phyloP scores from a whole-genome alignment of 306 rosid species.

The Argentina anserina region DNA sequence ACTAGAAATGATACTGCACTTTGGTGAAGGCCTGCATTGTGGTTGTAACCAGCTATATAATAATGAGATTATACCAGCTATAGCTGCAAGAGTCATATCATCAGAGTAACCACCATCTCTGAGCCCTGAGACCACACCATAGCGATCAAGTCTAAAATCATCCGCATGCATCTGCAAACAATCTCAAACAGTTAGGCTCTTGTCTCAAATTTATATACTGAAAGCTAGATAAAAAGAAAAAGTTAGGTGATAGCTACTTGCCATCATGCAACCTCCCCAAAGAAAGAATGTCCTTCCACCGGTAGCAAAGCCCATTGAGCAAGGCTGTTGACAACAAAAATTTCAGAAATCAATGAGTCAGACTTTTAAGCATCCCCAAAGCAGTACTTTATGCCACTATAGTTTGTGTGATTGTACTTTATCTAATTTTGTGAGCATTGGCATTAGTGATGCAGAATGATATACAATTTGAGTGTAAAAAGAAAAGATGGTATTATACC shows the following conservation, averaged over 20 bases:
- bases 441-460: neutral
- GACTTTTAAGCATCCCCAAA: neutral
- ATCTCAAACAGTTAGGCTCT: conserved; percentile 26
- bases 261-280: conserved; percentile 99
- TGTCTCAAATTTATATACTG: conserved; percentile 11
- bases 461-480: neutral
- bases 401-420: neutral
- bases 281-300: conserved; percentile 97
- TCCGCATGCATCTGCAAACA: conserved; percentile 90
- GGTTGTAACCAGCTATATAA: too few species aligned
- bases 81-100: conserved; percentile 98
- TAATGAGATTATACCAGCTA: conserved; percentile 56
- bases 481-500: conserved; percentile 42
- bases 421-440: neutral
- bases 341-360: conserved; percentile 6
- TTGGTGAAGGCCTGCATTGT: neutral
- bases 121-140: conserved; percentile 82
- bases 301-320: conserved; percentile 99
- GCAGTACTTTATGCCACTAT: neutral
- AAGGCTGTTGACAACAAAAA: conserved; percentile 59
- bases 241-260: conserved; percentile 47
- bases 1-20: neutral
- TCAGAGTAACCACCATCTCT: conserved; percentile 94
- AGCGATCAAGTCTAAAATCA: conserved; percentile 73
- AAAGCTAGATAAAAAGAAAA: conserved; percentile 8